A percentile compares a stretch with the other conserved stretches of the same genome.
Evolutionary conservation across 495 filamentous ascomycete species (phyloP).

Genomic region (Trypethelium eluteriae): DNA sequence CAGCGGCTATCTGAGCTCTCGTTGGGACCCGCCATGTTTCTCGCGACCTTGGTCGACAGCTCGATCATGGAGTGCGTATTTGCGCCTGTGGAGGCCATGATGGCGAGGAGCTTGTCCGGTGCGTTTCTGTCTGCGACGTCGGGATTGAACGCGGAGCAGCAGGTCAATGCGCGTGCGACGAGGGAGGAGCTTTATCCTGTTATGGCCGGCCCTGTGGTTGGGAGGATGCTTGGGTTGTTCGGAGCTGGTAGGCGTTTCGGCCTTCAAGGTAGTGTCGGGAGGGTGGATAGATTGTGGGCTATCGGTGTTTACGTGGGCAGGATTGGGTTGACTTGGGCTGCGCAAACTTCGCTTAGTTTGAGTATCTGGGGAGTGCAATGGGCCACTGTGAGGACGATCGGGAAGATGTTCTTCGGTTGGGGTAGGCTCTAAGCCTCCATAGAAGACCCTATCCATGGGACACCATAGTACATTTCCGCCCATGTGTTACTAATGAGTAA

Average conservation of each 20-base stretch:
- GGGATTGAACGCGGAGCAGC: not conserved
- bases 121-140: not conserved
- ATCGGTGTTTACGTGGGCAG: not conserved
- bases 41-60: not conserved
- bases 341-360: not conserved
- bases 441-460: too few relatives aligned
- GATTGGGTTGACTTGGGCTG: not conserved
- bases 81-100: not conserved
- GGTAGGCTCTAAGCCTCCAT: not conserved
- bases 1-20: not conserved
- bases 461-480: too few relatives aligned
- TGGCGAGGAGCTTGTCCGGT: not conserved
- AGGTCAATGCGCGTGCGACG: not conserved
- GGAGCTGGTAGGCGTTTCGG: not conserved
- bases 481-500: too few relatives aligned
- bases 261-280: not conserved
- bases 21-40: not conserved
- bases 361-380: not conserved
- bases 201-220: not conserved
- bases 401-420: constrained; percentile 3
- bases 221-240: not conserved
- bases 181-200: not conserved
- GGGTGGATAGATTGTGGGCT: not conserved
- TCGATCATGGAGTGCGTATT: not conserved
- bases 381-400: not conserved